These are phyloP conservation scores for Fraxinus greggii DNA, from an alignment of 305 asterid genomes.

Conservation along the genomic window DNA sequence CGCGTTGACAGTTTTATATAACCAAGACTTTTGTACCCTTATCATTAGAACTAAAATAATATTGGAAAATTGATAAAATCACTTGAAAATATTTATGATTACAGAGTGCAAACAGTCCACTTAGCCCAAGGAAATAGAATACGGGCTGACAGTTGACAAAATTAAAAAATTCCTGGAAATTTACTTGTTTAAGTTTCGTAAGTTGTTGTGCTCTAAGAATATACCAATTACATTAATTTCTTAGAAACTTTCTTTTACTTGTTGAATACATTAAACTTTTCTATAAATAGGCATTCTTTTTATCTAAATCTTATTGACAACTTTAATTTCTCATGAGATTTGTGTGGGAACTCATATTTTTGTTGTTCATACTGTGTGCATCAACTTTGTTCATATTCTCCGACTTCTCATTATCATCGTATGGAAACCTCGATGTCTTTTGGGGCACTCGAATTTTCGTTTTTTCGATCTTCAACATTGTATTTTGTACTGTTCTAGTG, in stretches of 20 bases:
- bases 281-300: neutral
- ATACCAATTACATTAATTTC: neutral
- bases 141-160: neutral
- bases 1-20: neutral
- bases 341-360: conserved; percentile 22
- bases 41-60: neutral
- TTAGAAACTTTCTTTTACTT: neutral
- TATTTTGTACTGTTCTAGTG: conserved; percentile 21
- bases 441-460: conserved; percentile 2
- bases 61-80: neutral
- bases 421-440: conserved; percentile 10
- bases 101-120: neutral
- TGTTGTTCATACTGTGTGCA: conserved; percentile 15
- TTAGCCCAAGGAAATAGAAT: neutral
- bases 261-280: neutral
- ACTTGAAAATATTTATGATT: neutral
- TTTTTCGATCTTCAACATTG: conserved; percentile 25
- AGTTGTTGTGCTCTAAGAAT: neutral
- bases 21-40: neutral
- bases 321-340: conserved; percentile 26
- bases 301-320: neutral
- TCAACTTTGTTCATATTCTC: conserved; percentile 12
- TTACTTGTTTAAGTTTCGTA: neutral
- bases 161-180: neutral
- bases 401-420: conserved; percentile 12